Conservation (phyloP, 2,329 filamentous ascomycete species). For the Tetracladium maxilliforme region DNA sequence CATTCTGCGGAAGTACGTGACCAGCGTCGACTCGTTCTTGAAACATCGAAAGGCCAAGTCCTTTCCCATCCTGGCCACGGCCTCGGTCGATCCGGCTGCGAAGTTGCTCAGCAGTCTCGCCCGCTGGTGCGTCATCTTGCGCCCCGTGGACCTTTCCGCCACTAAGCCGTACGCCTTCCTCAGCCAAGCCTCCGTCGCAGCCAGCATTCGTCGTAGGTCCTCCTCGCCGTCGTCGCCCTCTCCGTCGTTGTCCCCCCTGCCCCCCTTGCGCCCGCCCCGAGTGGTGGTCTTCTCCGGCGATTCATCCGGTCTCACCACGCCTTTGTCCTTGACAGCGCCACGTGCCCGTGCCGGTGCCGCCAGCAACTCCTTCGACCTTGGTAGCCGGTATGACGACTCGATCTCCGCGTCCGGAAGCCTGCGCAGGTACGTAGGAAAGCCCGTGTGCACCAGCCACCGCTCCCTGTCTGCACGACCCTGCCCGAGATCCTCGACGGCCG, state of each 20-base stretch:
- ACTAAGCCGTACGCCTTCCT: slow-evolving; percentile 4
- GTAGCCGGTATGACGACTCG: not conserved
- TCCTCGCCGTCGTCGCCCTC: slow-evolving; percentile 2
- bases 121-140: slow-evolving; percentile 5
- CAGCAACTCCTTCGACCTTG: not conserved
- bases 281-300: slow-evolving; percentile 4
- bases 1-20: slow-evolving; percentile 5
- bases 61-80: too few relatives aligned
- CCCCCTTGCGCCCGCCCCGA: too few relatives aligned
- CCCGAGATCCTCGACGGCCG: slow-evolving; percentile 4
- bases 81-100: slow-evolving; percentile 2
- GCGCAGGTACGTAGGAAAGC: slow-evolving; percentile 3
- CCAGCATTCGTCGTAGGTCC: slow-evolving; percentile 4
- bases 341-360: not conserved
- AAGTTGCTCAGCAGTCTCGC: slow-evolving; percentile 6
- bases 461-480: slow-evolving; percentile 4
- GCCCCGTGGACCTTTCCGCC: slow-evolving; percentile 4
- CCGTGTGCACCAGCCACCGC: slow-evolving; percentile 4
- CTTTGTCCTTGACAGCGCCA: slow-evolving; percentile 4
- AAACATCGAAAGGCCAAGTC: slow-evolving; percentile 4
- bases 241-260: too few relatives aligned
- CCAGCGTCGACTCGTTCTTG: slow-evolving; percentile 3
- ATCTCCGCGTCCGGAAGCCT: not conserved
- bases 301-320: slow-evolving; percentile 5
- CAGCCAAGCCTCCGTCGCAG: slow-evolving; percentile 3